A percentile compares a stretch with the other conserved stretches of the same genome.
phyloP scores from a whole-genome alignment of 805 yeast genomes.

The Candida michaelii region DNA sequence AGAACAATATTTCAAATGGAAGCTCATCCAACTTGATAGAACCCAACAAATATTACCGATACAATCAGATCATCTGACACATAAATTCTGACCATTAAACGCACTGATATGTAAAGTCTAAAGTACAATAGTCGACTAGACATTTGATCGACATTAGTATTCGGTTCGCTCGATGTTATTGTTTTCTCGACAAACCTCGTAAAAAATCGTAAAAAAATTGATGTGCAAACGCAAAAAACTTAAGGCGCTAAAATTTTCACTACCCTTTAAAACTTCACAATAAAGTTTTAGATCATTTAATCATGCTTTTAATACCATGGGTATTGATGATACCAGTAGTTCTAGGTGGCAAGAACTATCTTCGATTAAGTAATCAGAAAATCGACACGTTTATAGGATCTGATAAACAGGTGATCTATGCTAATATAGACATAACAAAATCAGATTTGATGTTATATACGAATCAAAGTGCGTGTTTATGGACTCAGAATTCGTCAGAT shows the following conservation, averaged over 20 bases:
- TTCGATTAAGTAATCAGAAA: conserved; percentile 8
- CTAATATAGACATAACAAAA: conserved; percentile 26
- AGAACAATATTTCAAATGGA: too few relatives aligned
- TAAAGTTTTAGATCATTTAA: neutral
- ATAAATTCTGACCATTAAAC: too few relatives aligned
- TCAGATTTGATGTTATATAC: conserved; percentile 26
- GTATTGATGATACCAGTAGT: neutral
- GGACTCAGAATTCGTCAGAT: conserved; percentile 3
- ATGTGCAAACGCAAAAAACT: neutral
- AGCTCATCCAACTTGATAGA: too few relatives aligned
- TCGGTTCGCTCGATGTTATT: neutral
- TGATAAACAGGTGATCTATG: conserved; percentile 19
- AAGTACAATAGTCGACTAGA: too few relatives aligned
- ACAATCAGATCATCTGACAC: too few relatives aligned
- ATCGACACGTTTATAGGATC: conserved; percentile 21
- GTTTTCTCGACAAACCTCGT: neutral
- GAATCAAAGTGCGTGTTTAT: conserved; percentile 5
- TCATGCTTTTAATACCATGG: neutral
- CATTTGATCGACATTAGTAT: too few relatives aligned
- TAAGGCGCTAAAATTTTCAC: neutral
- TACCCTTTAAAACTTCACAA: neutral
- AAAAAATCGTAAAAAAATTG: conserved; percentile 2
- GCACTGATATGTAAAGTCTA: too few relatives aligned
- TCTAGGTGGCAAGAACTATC: conserved; percentile 2
- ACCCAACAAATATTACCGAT: too few relatives aligned